Evolutionary conservation across 805 yeast genomes (phyloP), one percentile per base, ranked within the genome.

Genomic region (Candida tibetensis): DNA sequence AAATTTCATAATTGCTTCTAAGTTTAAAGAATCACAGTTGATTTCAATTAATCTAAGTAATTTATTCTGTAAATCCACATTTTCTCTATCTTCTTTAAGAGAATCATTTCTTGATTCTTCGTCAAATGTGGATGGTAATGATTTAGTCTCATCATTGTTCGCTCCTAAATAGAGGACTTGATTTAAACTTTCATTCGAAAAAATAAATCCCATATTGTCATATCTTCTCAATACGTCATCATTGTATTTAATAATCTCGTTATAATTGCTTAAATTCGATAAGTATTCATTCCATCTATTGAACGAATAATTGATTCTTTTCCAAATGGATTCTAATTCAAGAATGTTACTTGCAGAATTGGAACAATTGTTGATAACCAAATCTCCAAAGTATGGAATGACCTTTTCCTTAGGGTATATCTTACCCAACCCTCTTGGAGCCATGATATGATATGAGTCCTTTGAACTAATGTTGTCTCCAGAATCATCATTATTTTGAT

Each of bases 331-430:
- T 42, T 82, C 85, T 45, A 85, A 74, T 34, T 79, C 82, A 41
- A 67, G 66, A 35, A 81, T 59, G 17, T 70, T 65, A 13, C 44
- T 32, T 3, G 58, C 39, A 2, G 51, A 38, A 18, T 41, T 37
- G 5, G 46, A 27, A 15, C 34, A 32, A 44, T 68, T 73, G 46
- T 66, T 66, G 13, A 88, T 78, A 7, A 79, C 69, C 46, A 90
- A 68, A 55, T 90, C 98, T 8, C 96, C 97, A 64, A 87, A 90
- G 54, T 81, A 90, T 1, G 98, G 96, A 32, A 91, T 80, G 9
- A 85, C 95, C 38, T 79, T 77, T 34, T 79, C 80, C 52, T 85
- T 85, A 0, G 91, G 76, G 50, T 84, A 88, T 1, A 76, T 66
- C 40, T 76, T 75, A 27, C 96, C 96, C 47, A 91, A 71, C 8